Evolutionary conservation across 2,329 filamentous ascomycete species (phyloP).

Genomic region (Trichophyton verrucosum): DNA sequence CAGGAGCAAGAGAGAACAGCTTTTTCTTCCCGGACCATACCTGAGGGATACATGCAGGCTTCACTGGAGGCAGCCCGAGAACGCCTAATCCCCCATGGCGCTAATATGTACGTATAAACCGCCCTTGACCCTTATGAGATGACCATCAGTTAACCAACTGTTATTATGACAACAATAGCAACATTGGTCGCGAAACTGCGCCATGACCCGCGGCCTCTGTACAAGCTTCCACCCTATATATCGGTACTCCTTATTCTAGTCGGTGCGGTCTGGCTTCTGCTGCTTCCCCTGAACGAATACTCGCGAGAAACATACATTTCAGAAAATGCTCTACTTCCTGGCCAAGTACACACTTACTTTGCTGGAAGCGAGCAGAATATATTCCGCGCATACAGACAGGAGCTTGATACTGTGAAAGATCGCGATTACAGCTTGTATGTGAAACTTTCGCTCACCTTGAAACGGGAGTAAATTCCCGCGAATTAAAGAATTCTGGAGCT

Average conservation of each 20-base stretch:
- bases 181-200: slow-evolving; percentile 45
- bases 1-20: not conserved
- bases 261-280: slow-evolving; percentile 77
- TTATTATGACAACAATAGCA: slow-evolving; percentile 14
- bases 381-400: slow-evolving; percentile 77
- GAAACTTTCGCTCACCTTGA: not conserved
- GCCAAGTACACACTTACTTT: slow-evolving; percentile 97
- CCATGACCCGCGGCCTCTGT: slow-evolving; percentile 64
- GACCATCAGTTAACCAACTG: not conserved
- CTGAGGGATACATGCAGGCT: slow-evolving; percentile 5
- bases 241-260: slow-evolving; percentile 74
- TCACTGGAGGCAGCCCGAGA: slow-evolving; percentile 17
- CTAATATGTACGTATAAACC: slow-evolving; percentile 27
- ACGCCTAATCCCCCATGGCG: slow-evolving; percentile 25
- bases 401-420: slow-evolving; percentile 49
- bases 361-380: slow-evolving; percentile 91
- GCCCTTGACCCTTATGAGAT: not conserved
- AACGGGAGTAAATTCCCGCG: not conserved
- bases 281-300: slow-evolving; percentile 82
- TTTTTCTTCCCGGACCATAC: not conserved
- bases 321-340: slow-evolving; percentile 88
- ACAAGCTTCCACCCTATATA: slow-evolving; percentile 65
- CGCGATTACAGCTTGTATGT: slow-evolving; percentile 26
- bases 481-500: not conserved
- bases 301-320: slow-evolving; percentile 91